Evolutionary conservation across 768 basidiomycete species (phyloP), one percentile per base, ranked within the genome.

Genomic region (Mycena crocata): DNA sequence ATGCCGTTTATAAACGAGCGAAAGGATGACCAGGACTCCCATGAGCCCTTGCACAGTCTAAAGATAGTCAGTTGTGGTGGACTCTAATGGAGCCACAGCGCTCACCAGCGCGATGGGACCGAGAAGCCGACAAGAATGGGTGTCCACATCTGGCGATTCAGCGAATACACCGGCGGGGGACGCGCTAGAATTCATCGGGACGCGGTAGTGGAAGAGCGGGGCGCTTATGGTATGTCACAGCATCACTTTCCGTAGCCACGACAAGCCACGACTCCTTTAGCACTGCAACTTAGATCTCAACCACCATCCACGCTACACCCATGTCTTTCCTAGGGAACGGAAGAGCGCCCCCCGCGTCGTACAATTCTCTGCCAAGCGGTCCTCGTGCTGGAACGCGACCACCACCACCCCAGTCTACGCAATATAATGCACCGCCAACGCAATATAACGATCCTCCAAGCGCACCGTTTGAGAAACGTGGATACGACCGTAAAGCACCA

Each of bases 1-100:
- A 62, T 96, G 93, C 62, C 97, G 85, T 76, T 99, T 99, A 74
- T 90, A 90, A 6, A 98, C 86, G 50, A 98, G 83, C 3, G 94
- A 95, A 21, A 90, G 83, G 34, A 98, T 85, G n/a, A 97, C 96
- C 32, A 98, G 80, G 21, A 95, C 77, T n/a, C 95, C 97, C 91
- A 99, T 91, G 24, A 94, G 84, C 4, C 76, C 92, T 80, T 98
- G 94, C 23, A 95, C 92, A 58, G 91, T 80, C 93, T 94, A 72
- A 86, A 78, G 12, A 83, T 85, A 35, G 85, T 83, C 84, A 15
- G 86, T n/a, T n/a, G 85, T 42, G 83, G 28, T 19, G 35, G 32
- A 34, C 78, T 78, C 73, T 86, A 86, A 74, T 3, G 82, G 78
- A 0, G 78, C 71, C 24, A 31, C 45, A 37, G 58, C 50, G 35